Evolutionary conservation across 2,329 filamentous ascomycete genomes (phyloP), one percentile per base, ranked within the genome.

Genomic region (Aspergillus eucalypticola): DNA sequence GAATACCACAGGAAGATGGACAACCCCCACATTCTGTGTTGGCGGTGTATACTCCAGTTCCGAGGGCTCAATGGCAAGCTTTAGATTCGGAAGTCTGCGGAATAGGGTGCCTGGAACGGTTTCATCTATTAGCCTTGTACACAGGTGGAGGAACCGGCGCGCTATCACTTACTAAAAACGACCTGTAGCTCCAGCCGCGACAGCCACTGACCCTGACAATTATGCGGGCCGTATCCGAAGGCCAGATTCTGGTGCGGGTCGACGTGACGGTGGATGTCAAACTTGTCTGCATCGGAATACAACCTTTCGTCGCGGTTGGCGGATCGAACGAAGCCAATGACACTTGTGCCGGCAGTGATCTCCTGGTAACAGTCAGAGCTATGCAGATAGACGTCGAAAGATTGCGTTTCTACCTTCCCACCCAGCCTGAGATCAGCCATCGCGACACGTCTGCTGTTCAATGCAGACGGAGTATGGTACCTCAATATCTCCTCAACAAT

Each of bases 291-390:
- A 25, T 54, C 44, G 8, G 57, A 42, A 23, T 49, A 59, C n/a
- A 55, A 51, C 3, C 27, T 32, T 17, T 48, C 42, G 13, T 59
- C 57, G 25, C 57, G 57, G 44, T 59, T 59, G 1, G 51, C 57
- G 5, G 57, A 49, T 8, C 48, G 57, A 10, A 49, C 48, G 6
- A 51, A 59, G 44, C 39, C 57, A 10, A 59, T 59, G 5, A 59
- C 54, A 13, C 57, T 51, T 6, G 29, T 19, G n/a, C 46, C 46
- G 3, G 54, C 44, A 51, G 51, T 50, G 17, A 57, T 57, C 13
- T 25, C 21, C 55, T 57, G 13, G 2, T 2, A 42, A 19, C 10
- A 23, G 17, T 23, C 2, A 17, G 10, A 23, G n/a, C n/a, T n/a
- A n/a, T n/a, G n/a, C n/a, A 29, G 3, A 23, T 8, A n/a, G n/a